These are phyloP conservation scores for Boletus huronensis DNA, from an alignment of 768 basidiomycete species.

Conservation along the genomic window DNA sequence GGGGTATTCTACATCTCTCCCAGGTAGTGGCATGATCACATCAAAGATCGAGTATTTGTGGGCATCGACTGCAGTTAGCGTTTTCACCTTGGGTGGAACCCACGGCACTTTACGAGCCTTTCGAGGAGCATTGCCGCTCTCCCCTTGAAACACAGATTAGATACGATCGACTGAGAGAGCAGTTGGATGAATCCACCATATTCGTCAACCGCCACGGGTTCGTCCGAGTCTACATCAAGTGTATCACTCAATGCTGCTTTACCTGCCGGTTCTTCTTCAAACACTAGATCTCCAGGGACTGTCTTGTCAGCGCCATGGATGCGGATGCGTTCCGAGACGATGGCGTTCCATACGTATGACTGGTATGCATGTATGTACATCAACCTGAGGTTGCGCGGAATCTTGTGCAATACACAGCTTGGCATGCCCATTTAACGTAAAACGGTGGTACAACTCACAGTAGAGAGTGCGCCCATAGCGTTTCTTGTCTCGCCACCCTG, in stretches of 20 bases:
- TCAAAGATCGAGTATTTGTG: constrained; percentile 87
- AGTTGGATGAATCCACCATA: constrained; percentile 24
- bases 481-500: constrained; percentile 75
- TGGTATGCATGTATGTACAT: constrained; percentile 99
- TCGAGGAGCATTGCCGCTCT: constrained; percentile 14
- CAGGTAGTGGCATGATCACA: constrained; percentile 96
- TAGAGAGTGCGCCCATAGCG: constrained; percentile 83
- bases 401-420: constrained; percentile 46
- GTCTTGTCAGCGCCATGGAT: constrained; percentile 69
- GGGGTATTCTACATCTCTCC: constrained; percentile 91
- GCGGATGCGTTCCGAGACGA: constrained; percentile 90
- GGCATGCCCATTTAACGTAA: background rate
- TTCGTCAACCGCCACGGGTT: constrained; percentile 34
- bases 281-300: constrained; percentile 88
- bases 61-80: constrained; percentile 72
- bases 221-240: constrained; percentile 28
- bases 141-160: constrained; percentile 20
- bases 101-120: constrained; percentile 41
- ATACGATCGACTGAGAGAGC: background rate
- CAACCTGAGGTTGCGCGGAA: constrained; percentile 88
- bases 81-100: constrained; percentile 68
- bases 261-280: constrained; percentile 41
- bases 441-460: constrained; percentile 43
- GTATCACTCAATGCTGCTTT: constrained; percentile 28
- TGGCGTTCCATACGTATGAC: constrained; percentile 97